Percentiles rank a stretch among this genome's conserved stretches.
Conservation (phyloP, 805 yeast genomes). For the Candida peoriensis region DNA sequence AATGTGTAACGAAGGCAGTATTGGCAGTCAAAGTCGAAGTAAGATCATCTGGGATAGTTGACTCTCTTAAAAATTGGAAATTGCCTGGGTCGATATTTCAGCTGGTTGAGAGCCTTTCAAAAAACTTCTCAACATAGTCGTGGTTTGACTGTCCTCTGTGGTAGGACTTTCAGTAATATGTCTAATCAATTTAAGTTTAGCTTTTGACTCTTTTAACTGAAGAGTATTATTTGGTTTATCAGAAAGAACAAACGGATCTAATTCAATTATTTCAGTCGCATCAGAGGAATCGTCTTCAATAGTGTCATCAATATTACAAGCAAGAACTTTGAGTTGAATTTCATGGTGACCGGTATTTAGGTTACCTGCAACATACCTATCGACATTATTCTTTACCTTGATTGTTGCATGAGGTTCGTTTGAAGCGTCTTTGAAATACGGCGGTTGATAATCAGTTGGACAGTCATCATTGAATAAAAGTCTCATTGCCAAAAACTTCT, state of each 20-base stretch:
- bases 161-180: slow-evolving; percentile 3
- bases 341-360: slow-evolving; percentile 29
- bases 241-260: slow-evolving; percentile 20
- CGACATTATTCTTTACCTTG: slow-evolving; percentile 14
- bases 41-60: too few relatives aligned
- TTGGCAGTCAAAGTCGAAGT: too few relatives aligned
- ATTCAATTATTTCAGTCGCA: slow-evolving; percentile 9
- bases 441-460: slow-evolving; percentile 46
- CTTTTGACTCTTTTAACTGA: not conserved
- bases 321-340: slow-evolving; percentile 26
- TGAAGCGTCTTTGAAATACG: slow-evolving; percentile 40
- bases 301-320: slow-evolving; percentile 14
- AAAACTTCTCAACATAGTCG: slow-evolving; percentile 25
- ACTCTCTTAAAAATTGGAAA: too few relatives aligned
- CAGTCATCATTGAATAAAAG: slow-evolving; percentile 43
- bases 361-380: slow-evolving; percentile 23
- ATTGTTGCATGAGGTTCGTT: slow-evolving; percentile 30
- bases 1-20: too few relatives aligned
- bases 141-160: slow-evolving; percentile 28
- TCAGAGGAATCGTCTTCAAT: not conserved
- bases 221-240: not conserved
- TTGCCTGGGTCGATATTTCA: slow-evolving; percentile 28
- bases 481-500: slow-evolving; percentile 43
- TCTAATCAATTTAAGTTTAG: not conserved
- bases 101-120: slow-evolving; percentile 22